phyloP scores from a whole-genome alignment of 768 basidiomycete species.

The Amanita rimosa region DNA sequence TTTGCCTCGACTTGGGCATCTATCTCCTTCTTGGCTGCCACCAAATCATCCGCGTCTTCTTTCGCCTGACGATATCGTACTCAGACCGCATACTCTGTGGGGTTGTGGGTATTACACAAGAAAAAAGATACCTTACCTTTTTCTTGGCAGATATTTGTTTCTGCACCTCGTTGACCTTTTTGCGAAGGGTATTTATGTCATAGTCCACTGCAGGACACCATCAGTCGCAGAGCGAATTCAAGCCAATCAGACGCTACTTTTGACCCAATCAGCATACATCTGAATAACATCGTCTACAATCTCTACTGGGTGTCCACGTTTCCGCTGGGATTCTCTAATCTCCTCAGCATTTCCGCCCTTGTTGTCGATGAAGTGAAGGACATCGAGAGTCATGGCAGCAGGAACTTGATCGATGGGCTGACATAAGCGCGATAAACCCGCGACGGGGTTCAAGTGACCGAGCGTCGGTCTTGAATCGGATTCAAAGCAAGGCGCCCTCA shows the following conservation, averaged over 20 bases:
- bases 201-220: slow-evolving; percentile 60
- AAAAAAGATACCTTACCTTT: slow-evolving; percentile 72
- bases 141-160: slow-evolving; percentile 93
- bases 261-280: slow-evolving; percentile 90
- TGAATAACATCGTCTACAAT: slow-evolving; percentile 89
- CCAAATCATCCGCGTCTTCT: slow-evolving; percentile 79
- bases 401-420: neutral
- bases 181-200: slow-evolving; percentile 65
- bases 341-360: slow-evolving; percentile 89
- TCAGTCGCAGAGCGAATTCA: neutral
- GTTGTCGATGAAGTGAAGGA: slow-evolving; percentile 68
- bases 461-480: too few relatives aligned
- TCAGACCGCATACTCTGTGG: neutral
- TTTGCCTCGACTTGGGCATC: slow-evolving; percentile 72
- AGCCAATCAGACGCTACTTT: slow-evolving; percentile 47
- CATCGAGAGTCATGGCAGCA: slow-evolving; percentile 66
- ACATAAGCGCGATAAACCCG: slow-evolving; percentile 1
- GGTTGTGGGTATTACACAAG: too few relatives aligned
- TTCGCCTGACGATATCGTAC: slow-evolving; percentile 53
- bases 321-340: slow-evolving; percentile 87
- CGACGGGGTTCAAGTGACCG: too few relatives aligned
- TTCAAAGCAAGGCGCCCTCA: too few relatives aligned
- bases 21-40: slow-evolving; percentile 73
- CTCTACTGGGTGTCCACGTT: slow-evolving; percentile 81
- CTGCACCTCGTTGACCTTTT: slow-evolving; percentile 83